These are phyloP conservation scores for Suhomyces bokatorum DNA, from an alignment of 1,139 yeast species.

Conservation along the genomic window DNA sequence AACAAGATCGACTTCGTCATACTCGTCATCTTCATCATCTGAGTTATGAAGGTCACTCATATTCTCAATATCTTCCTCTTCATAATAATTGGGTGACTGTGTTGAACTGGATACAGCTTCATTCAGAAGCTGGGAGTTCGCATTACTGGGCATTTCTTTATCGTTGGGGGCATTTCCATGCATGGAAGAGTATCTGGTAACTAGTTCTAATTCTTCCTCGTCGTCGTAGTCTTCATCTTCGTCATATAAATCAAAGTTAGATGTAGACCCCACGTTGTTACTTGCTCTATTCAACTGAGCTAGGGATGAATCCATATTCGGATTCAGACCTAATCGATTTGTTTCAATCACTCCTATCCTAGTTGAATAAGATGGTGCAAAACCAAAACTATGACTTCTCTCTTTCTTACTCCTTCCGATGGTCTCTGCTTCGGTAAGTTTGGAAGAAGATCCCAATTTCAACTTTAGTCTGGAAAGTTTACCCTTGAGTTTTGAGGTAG, in stretches of 20 bases:
- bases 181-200: slow-evolving; percentile 8
- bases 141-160: not conserved
- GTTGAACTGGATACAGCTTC: not conserved
- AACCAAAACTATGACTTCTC: slow-evolving; percentile 7
- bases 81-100: slow-evolving; percentile 21
- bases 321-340: slow-evolving; percentile 10
- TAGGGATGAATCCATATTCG: not conserved
- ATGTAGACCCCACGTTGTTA: not conserved
- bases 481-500: slow-evolving; percentile 20
- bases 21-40: slow-evolving; percentile 39
- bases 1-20: slow-evolving; percentile 21
- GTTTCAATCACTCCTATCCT: slow-evolving; percentile 10
- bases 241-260: slow-evolving; percentile 3
- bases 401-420: not conserved
- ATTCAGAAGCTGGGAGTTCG: not conserved
- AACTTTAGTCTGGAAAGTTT: slow-evolving; percentile 24
- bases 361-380: not conserved
- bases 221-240: slow-evolving; percentile 16
- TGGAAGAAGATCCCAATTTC: slow-evolving; percentile 11
- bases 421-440: not conserved
- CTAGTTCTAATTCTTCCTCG: slow-evolving; percentile 15
- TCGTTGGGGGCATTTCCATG: not conserved
- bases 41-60: slow-evolving; percentile 38
- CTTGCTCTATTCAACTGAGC: slow-evolving; percentile 1
- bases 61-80: slow-evolving; percentile 33